Conservation (phyloP, 495 filamentous ascomycete genomes). For the Xylaria castorea region DNA sequence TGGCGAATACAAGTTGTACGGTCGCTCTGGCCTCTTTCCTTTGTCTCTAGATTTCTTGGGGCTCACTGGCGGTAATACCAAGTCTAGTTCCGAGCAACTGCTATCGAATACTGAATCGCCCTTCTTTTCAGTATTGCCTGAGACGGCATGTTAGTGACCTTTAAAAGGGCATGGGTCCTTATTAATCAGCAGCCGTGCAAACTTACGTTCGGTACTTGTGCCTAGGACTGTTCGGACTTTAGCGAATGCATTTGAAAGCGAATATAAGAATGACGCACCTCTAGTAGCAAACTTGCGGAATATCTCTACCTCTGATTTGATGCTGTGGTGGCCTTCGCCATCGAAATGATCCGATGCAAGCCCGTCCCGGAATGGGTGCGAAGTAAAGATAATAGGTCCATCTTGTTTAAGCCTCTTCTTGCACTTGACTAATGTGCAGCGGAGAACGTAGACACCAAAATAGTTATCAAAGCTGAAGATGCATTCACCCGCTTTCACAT, state of each 20-base stretch:
- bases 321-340: slow-evolving; percentile 5
- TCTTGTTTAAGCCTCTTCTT: slow-evolving; percentile 12
- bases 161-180: neutral
- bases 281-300: slow-evolving; percentile 17
- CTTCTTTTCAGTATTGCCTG: slow-evolving; percentile 13
- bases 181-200: neutral
- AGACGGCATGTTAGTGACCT: neutral
- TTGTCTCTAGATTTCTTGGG: slow-evolving; percentile 14
- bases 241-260: neutral
- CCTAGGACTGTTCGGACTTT: neutral
- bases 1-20: neutral
- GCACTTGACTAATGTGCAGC: slow-evolving; percentile 16
- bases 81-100: neutral
- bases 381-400: neutral
- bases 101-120: neutral
- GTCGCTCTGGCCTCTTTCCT: slow-evolving; percentile 17
- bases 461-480: slow-evolving; percentile 11
- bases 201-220: slow-evolving; percentile 11
- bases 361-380: slow-evolving; percentile 18
- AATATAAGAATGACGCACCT: neutral
- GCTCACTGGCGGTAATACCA: neutral
- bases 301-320: slow-evolving; percentile 10
- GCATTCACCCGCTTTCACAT: slow-evolving; percentile 9
- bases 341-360: slow-evolving; percentile 15
- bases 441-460: slow-evolving; percentile 13